phyloP scores from a whole-genome alignment of 371 early-diverging fungal species.

The Mortierella sp. region DNA sequence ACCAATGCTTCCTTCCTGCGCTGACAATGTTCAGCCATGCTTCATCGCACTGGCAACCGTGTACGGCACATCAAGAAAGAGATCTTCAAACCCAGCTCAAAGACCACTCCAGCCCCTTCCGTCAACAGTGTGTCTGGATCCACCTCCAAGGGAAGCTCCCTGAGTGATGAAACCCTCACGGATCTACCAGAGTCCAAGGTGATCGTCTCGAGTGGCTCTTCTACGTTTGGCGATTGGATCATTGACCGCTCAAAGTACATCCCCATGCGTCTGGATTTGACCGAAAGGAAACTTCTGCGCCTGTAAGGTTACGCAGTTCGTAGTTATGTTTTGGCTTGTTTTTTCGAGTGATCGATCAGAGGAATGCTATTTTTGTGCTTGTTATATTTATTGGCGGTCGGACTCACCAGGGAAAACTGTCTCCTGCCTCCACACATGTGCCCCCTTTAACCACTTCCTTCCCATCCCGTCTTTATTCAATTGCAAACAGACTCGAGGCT shows the following conservation, averaged over 20 bases:
- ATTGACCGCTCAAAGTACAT: slow-evolving; percentile 89
- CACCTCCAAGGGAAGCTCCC: slow-evolving; percentile 40
- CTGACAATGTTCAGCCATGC: slow-evolving; percentile 61
- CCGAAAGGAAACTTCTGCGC: slow-evolving; percentile 90
- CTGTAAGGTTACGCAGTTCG: slow-evolving; percentile 78
- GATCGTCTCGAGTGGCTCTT: slow-evolving; percentile 56
- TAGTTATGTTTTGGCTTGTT: too few species aligned
- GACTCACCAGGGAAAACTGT: not conserved
- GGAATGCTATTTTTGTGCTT: not conserved
- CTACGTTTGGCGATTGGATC: slow-evolving; percentile 79
- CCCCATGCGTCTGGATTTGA: slow-evolving; percentile 87
- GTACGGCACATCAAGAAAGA: slow-evolving; percentile 65
- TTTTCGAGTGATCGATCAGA: slow-evolving; percentile 7
- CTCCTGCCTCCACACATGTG: not conserved
- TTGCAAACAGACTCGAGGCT: slow-evolving; percentile 77
- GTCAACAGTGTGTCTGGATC: slow-evolving; percentile 25
- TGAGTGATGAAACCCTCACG: slow-evolving; percentile 38
- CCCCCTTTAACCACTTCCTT: not conserved
- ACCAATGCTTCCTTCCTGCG: not conserved
- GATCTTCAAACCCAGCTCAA: slow-evolving; percentile 32
- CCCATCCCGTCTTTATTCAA: not conserved
- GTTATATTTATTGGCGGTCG: too few species aligned
- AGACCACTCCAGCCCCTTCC: slow-evolving; percentile 15
- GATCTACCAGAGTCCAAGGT: slow-evolving; percentile 52
- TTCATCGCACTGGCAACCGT: slow-evolving; percentile 90